Conservation (phyloP, 106 monocot species). For the Dendrobium huoshanense region DNA sequence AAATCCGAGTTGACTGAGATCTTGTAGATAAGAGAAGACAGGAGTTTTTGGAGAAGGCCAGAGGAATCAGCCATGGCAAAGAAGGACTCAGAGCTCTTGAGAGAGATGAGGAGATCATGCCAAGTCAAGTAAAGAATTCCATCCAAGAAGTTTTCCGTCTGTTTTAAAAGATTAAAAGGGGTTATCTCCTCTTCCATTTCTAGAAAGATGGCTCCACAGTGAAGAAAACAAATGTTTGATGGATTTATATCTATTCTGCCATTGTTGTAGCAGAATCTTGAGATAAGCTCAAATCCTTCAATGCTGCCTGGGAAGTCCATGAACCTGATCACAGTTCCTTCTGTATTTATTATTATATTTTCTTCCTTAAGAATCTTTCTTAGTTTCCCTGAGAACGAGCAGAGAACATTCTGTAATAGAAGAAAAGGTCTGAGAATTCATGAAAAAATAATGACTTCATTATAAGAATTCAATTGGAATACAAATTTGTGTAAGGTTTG, state of each 20-base stretch:
- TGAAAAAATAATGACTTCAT: background rate
- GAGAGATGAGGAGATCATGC: slow-evolving; percentile 42
- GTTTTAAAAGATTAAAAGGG: slow-evolving; percentile 38
- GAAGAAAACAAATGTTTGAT: slow-evolving; percentile 33
- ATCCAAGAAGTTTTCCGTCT: slow-evolving; percentile 48
- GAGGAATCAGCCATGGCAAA: slow-evolving; percentile 33
- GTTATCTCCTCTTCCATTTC: slow-evolving; percentile 57
- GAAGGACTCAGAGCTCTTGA: slow-evolving; percentile 48
- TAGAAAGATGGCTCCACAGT: slow-evolving; percentile 36
- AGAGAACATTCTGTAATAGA: slow-evolving; percentile 32
- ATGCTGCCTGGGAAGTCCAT: slow-evolving; percentile 54
- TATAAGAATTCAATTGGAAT: background rate
- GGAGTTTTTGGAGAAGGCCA: slow-evolving; percentile 46
- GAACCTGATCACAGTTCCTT: slow-evolving; percentile 27
- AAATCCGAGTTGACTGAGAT: slow-evolving; percentile 42
- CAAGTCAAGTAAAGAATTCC: slow-evolving; percentile 68
- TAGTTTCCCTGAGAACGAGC: slow-evolving; percentile 50
- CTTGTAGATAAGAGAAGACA: slow-evolving; percentile 45
- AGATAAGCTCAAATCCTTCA: slow-evolving; percentile 49
- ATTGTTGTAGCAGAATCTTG: slow-evolving; percentile 65
- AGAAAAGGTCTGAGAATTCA: background rate
- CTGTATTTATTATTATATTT: slow-evolving; percentile 23
- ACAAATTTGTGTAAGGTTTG: background rate
- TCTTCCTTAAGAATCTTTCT: slow-evolving; percentile 39
- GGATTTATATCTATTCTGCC: slow-evolving; percentile 47